Evolutionary conservation across 805 yeast species (phyloP).

Genomic region (Maudiozyma bulderi): DNA sequence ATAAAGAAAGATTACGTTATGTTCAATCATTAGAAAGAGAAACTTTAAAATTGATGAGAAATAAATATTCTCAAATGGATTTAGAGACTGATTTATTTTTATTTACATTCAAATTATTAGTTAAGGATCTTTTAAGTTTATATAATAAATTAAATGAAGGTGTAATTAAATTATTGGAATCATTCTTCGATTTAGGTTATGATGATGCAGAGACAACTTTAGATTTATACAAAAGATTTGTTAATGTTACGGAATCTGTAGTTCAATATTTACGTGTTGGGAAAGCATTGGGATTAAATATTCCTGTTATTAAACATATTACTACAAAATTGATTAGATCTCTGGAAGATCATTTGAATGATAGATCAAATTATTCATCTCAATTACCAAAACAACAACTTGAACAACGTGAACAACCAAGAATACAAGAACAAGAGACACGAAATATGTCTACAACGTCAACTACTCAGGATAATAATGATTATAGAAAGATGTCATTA

Average conservation of each 20-base stretch:
- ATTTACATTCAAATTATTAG: conserved; percentile 77
- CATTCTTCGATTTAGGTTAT: conserved; percentile 84
- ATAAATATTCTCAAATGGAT: conserved; percentile 70
- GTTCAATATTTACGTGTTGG: conserved; percentile 86
- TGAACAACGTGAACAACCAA: neutral
- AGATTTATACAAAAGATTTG: conserved; percentile 73
- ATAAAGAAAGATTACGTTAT: conserved; percentile 38
- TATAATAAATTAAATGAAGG: conserved; percentile 92
- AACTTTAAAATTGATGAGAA: conserved; percentile 62
- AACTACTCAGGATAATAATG: neutral
- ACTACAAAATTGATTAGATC: conserved; percentile 86
- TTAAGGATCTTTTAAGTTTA: conserved; percentile 72
- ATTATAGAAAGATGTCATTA: neutral
- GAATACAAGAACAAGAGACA: neutral
- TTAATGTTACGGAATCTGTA: conserved; percentile 76
- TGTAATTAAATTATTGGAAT: conserved; percentile 83
- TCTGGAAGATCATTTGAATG: conserved; percentile 77
- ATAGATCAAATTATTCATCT: conserved; percentile 44
- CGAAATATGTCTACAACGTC: neutral
- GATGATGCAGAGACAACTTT: conserved; percentile 81
- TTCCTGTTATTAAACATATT: conserved; percentile 94
- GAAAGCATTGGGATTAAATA: conserved; percentile 80
- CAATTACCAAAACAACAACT: neutral
- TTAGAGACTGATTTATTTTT: conserved; percentile 68
- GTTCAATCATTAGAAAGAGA: conserved; percentile 77